These are phyloP conservation scores for Ophiostoma pallidulum DNA, from an alignment of 2,329 filamentous ascomycete genomes.

Conservation along the genomic window DNA sequence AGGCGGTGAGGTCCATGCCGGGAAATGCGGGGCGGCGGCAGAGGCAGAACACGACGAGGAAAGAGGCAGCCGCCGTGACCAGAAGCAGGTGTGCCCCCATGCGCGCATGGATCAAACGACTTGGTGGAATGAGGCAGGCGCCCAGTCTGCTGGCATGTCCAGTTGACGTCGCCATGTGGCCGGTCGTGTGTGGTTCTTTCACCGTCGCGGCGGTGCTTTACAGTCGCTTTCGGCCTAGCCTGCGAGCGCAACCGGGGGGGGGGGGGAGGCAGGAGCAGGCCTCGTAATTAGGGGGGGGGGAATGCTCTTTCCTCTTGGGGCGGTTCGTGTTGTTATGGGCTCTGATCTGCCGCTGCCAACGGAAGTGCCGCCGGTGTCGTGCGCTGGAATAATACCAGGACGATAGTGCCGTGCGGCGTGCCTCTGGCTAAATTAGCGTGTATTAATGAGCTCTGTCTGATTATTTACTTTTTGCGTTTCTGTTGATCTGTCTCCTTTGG, in stretches of 20 bases:
- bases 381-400: neutral
- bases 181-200: slow-evolving; percentile 4
- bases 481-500: slow-evolving; percentile 11
- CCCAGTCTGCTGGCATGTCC: neutral
- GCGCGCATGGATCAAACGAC: neutral
- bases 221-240: slow-evolving; percentile 1
- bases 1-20: no score
- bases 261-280: neutral
- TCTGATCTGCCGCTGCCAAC: neutral
- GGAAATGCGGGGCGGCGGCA: no score
- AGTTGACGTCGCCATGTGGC: slow-evolving; percentile 16
- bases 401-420: no score
- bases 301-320: neutral
- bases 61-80: neutral
- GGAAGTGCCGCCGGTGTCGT: no score
- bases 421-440: no score
- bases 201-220: neutral
- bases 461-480: slow-evolving; percentile 4
- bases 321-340: neutral
- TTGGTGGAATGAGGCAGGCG: neutral
- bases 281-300: no score
- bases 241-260: neutral
- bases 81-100: slow-evolving; percentile 3
- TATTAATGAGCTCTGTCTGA: no score
- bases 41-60: neutral